phyloP scores from a whole-genome alignment of 1,139 yeast genomes.

The Nematodospora anomalae region DNA sequence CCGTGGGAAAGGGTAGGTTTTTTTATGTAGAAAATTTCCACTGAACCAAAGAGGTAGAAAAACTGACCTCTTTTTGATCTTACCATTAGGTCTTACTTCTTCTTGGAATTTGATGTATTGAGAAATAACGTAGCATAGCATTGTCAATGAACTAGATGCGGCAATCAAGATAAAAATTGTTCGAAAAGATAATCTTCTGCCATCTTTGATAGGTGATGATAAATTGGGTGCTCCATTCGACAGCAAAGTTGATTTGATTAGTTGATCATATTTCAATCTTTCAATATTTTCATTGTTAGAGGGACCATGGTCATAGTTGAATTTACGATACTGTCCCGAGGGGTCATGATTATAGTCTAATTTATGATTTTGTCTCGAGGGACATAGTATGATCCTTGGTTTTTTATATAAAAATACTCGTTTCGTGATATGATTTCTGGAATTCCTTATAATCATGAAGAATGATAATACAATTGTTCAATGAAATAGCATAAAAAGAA shows the following conservation, averaged over 20 bases:
- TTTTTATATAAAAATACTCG: not conserved
- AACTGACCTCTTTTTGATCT: conserved; percentile 15
- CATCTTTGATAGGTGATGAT: conserved; percentile 6
- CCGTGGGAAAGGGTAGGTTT: conserved; percentile 24
- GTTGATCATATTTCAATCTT: conserved; percentile 6
- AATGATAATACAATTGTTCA: not conserved
- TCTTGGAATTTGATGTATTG: conserved; percentile 22
- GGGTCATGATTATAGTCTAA: not conserved
- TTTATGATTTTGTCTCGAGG: not conserved
- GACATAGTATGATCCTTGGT: not conserved
- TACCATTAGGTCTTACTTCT: conserved; percentile 9
- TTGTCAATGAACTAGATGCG: conserved; percentile 25
- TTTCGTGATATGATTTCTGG: not conserved
- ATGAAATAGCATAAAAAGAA: not conserved
- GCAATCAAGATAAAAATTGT: conserved; percentile 25
- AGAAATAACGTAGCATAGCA: conserved; percentile 24
- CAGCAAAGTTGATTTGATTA: conserved; percentile 6
- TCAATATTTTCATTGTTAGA: not conserved
- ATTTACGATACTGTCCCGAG: not conserved
- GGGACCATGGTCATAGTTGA: not conserved
- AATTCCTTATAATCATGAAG: not conserved
- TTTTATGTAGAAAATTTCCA: conserved; percentile 23
- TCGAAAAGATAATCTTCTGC: conserved; percentile 19
- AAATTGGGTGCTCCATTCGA: conserved; percentile 2
- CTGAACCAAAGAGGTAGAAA: conserved; percentile 38